Conservation (phyloP, 345 rosid species). For the Arabidopsis thaliana region TAIR10.1 NC_003076.8:9269001-9269500, state of each 20-base stretch:
- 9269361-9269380: conserved; percentile 57
- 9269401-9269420: conserved; percentile 59
- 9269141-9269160: conserved; percentile 21
- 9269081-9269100: conserved; percentile 8
- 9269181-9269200: conserved; percentile 17
- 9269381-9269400: conserved; percentile 55
- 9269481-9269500: conserved; percentile 96
- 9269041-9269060: conserved; percentile 22
- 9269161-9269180: conserved; percentile 24
- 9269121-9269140: conserved; percentile 34
- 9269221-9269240: conserved; percentile 3
- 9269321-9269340: conserved; percentile 51
- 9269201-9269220: conserved; percentile 8
- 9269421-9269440: conserved; percentile 72
- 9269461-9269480: conserved; percentile 66
- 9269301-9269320: conserved; percentile 29
- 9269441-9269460: conserved; percentile 68
- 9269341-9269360: conserved; percentile 71
- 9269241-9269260: not conserved
- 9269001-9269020: conserved; percentile 20
- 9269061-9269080: conserved; percentile 30
- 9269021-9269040: conserved; percentile 13
- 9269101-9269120: conserved; percentile 38
- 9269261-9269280: not conserved
- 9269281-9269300: not conserved